Conservation (phyloP, 306 rosid genomes). For the Dryas drummondii region DNA sequence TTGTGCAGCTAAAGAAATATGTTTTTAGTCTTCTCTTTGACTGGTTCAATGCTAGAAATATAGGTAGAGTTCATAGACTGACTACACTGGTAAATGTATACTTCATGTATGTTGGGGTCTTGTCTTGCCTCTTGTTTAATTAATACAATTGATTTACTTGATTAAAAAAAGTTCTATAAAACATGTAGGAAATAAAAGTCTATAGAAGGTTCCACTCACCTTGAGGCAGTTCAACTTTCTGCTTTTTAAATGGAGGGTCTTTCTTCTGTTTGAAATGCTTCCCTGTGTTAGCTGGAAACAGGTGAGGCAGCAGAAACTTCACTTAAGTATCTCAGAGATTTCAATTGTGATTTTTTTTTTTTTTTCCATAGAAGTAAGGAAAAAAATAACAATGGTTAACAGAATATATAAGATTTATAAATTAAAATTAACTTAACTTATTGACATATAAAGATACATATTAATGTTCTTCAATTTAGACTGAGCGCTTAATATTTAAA, state of each 20-base stretch:
- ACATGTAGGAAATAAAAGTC: conserved; percentile 4
- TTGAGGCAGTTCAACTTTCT: conserved; percentile 69
- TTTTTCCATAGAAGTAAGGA: neutral
- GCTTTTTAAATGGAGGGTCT: conserved; percentile 75
- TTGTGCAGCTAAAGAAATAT: neutral
- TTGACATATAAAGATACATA: neutral
- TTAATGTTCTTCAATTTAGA: neutral
- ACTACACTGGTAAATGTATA: neutral
- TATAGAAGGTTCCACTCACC: conserved; percentile 48
- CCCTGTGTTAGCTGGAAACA: conserved; percentile 71
- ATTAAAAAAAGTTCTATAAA: too few species aligned
- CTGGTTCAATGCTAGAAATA: neutral
- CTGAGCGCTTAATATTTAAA: neutral
- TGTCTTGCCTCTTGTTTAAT: neutral
- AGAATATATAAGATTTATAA: neutral
- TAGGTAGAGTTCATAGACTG: neutral
- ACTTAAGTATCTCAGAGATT: conserved; percentile 7
- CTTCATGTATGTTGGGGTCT: neutral
- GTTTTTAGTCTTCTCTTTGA: neutral
- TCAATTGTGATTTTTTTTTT: neutral
- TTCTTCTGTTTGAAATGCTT: conserved; percentile 65
- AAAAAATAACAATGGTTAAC: neutral
- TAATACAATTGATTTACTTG: too few species aligned
- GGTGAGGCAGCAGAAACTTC: conserved; percentile 30
- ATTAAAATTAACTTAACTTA: neutral